Percentiles rank a stretch among this genome's conserved stretches.
phyloP scores from a whole-genome alignment of 495 filamentous ascomycete genomes.

The Amorphotheca resinae region DNA sequence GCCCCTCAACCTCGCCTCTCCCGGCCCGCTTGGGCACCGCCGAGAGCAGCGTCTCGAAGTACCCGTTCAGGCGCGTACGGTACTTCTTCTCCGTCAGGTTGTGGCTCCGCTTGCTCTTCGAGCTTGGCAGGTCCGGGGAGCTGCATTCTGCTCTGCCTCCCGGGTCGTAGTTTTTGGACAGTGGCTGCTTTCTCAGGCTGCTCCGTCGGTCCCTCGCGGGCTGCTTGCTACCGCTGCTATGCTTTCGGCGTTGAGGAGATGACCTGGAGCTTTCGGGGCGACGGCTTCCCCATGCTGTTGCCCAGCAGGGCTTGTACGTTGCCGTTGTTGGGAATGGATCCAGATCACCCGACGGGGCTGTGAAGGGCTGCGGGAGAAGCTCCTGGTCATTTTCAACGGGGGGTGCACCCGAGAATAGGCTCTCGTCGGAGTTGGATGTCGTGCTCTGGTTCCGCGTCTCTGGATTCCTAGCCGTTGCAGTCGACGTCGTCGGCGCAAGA shows the following conservation, averaged over 20 bases:
- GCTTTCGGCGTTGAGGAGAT: too few relatives aligned
- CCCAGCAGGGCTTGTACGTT: neutral
- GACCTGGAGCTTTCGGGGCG: too few relatives aligned
- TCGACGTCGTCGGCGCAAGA: neutral
- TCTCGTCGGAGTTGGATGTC: neutral
- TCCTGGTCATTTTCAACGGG: too few relatives aligned
- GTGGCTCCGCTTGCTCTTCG: slow-evolving; percentile 15
- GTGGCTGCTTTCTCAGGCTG: too few relatives aligned
- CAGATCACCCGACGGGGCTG: too few relatives aligned
- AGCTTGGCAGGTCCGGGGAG: neutral
- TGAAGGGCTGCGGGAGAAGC: too few relatives aligned
- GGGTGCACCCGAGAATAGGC: neutral
- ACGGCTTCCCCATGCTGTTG: too few relatives aligned
- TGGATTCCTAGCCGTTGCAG: neutral
- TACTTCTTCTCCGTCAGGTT: slow-evolving; percentile 39
- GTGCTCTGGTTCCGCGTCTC: neutral
- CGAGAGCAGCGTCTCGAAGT: slow-evolving; percentile 33
- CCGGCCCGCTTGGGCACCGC: slow-evolving; percentile 23
- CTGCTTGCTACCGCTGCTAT: too few relatives aligned
- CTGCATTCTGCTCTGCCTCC: neutral
- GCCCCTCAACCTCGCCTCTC: slow-evolving; percentile 14
- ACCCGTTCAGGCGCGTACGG: slow-evolving; percentile 32
- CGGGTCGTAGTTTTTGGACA: neutral
- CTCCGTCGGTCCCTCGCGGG: too few relatives aligned
- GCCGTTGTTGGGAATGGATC: too few relatives aligned